These are phyloP conservation scores for Halophytophthora polymorphica DNA, from an alignment of 352 stramenopile species.

Conservation along the genomic window DNA sequence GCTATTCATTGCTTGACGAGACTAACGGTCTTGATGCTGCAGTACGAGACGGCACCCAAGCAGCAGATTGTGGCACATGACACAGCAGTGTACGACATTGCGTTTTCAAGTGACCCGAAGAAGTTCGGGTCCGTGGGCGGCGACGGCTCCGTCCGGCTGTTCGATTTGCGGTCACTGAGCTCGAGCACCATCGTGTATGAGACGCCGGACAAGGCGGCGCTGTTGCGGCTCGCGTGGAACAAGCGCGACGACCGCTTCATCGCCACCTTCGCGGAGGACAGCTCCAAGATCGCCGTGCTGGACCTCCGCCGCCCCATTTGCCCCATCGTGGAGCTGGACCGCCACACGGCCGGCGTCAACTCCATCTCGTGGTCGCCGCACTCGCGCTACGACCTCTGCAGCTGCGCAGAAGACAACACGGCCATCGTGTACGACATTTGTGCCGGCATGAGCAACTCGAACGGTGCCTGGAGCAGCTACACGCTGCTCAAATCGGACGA, in stretches of 20 bases:
- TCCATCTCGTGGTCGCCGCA: constrained; percentile 96
- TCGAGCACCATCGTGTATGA: constrained; percentile 98
- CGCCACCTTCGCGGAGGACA: constrained; percentile 93
- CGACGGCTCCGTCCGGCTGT: constrained; percentile 95
- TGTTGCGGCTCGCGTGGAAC: constrained; percentile 96
- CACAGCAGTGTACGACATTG: constrained; percentile 98
- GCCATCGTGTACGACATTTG: constrained; percentile 96
- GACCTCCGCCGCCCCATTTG: constrained; percentile 92
- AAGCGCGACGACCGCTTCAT: constrained; percentile 97
- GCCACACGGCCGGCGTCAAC: constrained; percentile 93
- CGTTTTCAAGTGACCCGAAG: constrained; percentile 91
- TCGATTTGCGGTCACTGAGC: constrained; percentile 91
- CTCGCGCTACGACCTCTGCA: constrained; percentile 93
- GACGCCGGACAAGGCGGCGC: constrained; percentile 75
- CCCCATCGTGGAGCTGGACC: constrained; percentile 90
- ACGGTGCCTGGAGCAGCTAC: constrained; percentile 37
- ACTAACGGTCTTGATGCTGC: neutral
- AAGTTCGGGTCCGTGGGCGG: constrained; percentile 96
- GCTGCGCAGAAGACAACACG: constrained; percentile 92
- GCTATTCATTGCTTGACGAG: neutral
- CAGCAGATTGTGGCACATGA: constrained; percentile 99
- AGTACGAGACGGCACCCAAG: constrained; percentile 61
- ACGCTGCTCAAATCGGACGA: constrained; percentile 62
- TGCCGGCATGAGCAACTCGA: constrained; percentile 24
- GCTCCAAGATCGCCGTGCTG: constrained; percentile 91